Base-by-base conservation (phyloP, 2,329 filamentous ascomycete species). In the Colletotrichum lindemuthianum region DNA sequence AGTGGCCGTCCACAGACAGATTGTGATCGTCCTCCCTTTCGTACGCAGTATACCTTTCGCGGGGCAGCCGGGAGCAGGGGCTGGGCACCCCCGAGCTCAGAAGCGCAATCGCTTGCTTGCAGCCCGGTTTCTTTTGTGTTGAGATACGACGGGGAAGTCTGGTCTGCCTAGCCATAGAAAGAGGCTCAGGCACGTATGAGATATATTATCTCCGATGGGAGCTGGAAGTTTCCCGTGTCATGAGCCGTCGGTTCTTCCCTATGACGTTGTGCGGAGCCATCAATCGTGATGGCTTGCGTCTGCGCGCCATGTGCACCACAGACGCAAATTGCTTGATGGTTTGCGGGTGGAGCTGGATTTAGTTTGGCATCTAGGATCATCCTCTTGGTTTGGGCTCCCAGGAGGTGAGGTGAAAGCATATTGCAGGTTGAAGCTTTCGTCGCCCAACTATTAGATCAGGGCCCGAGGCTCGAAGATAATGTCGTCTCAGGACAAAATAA, bases 221-320 rank as follows among this genome's bases (percentile, higher is more conserved):
- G 47, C 44, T 50, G 15, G 40, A 54, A 56, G 51, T 34, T 47
- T 55, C 39, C 36, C 37, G 34, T 61, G 61, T 52, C 58, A 65
- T 56, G 49, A 61, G 58, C 45, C 33, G 24, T 12, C 36, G 3
- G 10, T 37, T 61, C 45, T 24, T 24, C 24, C 5, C 24, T 33
- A 65, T 65, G 61, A 61, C 58, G 58, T 61, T 48, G 15, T 40
- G n/a, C 36, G 39, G 45, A 45, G 51, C 13, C 51, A 41, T n/a
- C 13, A 45, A 51, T 61, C 40, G 58, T 37, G 45, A 56, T 41
- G 32, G 34, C 58, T 43, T 45, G 51, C 60, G 60, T 41, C 49
- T 39, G 54, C 55, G 32, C 43, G 32, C 55, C 48, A 43, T 59
- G 52, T 53, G 60, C 43, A 59, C 33, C 24, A 41, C 52, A 37